These are phyloP conservation scores for Suillus weaverae DNA, from an alignment of 768 basidiomycete genomes.

Conservation along the genomic window DNA sequence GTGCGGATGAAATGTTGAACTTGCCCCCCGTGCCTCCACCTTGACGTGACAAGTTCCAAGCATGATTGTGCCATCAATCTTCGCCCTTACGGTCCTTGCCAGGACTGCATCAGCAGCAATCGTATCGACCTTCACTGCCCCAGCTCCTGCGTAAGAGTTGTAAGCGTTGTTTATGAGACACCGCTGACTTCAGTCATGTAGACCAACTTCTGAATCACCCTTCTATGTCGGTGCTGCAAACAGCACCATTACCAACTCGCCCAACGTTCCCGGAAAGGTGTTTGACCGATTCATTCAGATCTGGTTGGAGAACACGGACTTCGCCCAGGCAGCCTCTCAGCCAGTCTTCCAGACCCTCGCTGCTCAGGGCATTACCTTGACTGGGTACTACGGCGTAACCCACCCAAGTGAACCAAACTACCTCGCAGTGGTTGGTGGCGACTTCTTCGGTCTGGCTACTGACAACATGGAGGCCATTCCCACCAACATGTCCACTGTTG, in stretches of 20 bases:
- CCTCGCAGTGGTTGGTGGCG: slow-evolving; percentile 46
- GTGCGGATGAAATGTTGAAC: not conserved
- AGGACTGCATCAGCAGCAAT: slow-evolving; percentile 23
- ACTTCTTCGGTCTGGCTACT: slow-evolving; percentile 50
- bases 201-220: slow-evolving; percentile 30
- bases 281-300: slow-evolving; percentile 55
- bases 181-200: slow-evolving; percentile 14
- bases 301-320: slow-evolving; percentile 69
- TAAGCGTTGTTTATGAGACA: not conserved
- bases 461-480: slow-evolving; percentile 39
- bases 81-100: slow-evolving; percentile 17
- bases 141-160: slow-evolving; percentile 27
- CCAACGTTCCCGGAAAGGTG: slow-evolving; percentile 40
- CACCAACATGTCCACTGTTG: slow-evolving; percentile 52
- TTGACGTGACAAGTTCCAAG: not conserved
- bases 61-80: slow-evolving; percentile 17
- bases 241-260: slow-evolving; percentile 39
- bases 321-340: slow-evolving; percentile 26
- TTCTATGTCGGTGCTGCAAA: slow-evolving; percentile 46
- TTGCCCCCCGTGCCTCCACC: not conserved
- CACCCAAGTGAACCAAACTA: slow-evolving; percentile 69
- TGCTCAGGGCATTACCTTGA: slow-evolving; percentile 48
- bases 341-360: slow-evolving; percentile 40
- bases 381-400: slow-evolving; percentile 48
- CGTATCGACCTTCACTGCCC: slow-evolving; percentile 29